Evolutionary conservation across 1,284 basidiomycete genomes (phyloP).

Genomic region (Ustilago hordei): DNA sequence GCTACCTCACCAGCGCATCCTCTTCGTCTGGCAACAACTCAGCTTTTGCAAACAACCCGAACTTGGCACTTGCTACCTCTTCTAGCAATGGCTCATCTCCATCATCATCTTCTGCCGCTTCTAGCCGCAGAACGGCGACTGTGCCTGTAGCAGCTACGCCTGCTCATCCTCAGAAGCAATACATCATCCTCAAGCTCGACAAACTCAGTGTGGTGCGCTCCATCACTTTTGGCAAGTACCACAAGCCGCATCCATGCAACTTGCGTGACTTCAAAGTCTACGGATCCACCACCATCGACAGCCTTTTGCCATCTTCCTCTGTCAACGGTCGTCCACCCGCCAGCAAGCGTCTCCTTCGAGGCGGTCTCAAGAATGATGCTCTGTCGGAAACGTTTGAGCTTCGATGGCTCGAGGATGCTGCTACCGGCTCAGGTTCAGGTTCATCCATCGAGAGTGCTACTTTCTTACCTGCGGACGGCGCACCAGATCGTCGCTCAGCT

Average conservation of each 20-base stretch:
- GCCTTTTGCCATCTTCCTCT: slow-evolving; percentile 36
- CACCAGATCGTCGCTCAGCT: slow-evolving; percentile 41
- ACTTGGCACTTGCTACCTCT: slow-evolving; percentile 19
- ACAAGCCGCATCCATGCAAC: slow-evolving; percentile 70
- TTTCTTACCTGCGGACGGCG: slow-evolving; percentile 39
- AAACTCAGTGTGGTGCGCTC: slow-evolving; percentile 57
- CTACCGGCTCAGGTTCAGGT: slow-evolving; percentile 39
- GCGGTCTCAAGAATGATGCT: slow-evolving; percentile 67
- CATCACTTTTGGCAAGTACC: slow-evolving; percentile 69
- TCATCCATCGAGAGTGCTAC: slow-evolving; percentile 36
- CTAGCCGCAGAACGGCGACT: slow-evolving; percentile 10
- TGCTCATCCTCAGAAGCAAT: slow-evolving; percentile 58
- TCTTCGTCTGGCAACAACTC: slow-evolving; percentile 8
- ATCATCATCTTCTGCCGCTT: slow-evolving; percentile 17
- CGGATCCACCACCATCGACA: slow-evolving; percentile 60
- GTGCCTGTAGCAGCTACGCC: slow-evolving; percentile 9
- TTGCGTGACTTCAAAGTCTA: slow-evolving; percentile 68
- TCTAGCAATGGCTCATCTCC: slow-evolving; percentile 30
- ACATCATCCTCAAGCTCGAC: slow-evolving; percentile 67
- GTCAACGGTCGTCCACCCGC: slow-evolving; percentile 40
- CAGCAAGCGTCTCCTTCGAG: slow-evolving; percentile 58
- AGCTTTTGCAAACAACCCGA: slow-evolving; percentile 2
- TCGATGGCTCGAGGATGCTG: slow-evolving; percentile 48
- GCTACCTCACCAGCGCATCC: slow-evolving; percentile 20
- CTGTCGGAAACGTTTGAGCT: slow-evolving; percentile 60